phyloP scores from a whole-genome alignment of 1,284 basidiomycete species.

The Mycena sp. region DNA sequence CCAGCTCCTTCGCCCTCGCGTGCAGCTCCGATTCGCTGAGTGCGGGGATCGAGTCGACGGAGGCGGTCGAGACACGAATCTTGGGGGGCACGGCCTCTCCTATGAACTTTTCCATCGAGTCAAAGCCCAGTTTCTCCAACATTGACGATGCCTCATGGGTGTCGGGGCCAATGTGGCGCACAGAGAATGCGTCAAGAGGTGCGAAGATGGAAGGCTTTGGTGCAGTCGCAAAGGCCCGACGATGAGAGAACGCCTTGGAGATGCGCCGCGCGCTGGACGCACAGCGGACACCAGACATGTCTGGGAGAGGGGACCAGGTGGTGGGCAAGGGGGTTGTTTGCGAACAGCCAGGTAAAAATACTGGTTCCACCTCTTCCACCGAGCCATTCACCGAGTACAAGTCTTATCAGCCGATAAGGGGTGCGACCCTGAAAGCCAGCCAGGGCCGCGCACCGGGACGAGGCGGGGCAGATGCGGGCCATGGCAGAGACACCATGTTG shows the following conservation, averaged over 20 bases:
- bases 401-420: slow-evolving; percentile 44
- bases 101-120: slow-evolving; percentile 89
- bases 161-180: slow-evolving; percentile 92
- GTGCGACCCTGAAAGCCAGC: not conserved
- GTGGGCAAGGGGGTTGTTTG: slow-evolving; percentile 20
- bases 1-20: slow-evolving; percentile 80
- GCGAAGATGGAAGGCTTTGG: slow-evolving; percentile 76
- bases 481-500: too few species aligned
- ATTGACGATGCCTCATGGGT: slow-evolving; percentile 78
- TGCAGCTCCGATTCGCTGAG: slow-evolving; percentile 91
- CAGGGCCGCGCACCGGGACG: slow-evolving; percentile 8
- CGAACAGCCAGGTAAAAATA: slow-evolving; percentile 35
- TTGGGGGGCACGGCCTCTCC: slow-evolving; percentile 80
- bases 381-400: slow-evolving; percentile 76
- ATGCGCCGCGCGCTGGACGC: slow-evolving; percentile 48
- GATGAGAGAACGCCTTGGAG: slow-evolving; percentile 34
- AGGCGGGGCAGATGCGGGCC: not conserved
- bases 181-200: slow-evolving; percentile 87
- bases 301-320: slow-evolving; percentile 4
- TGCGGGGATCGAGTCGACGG: slow-evolving; percentile 75
- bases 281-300: slow-evolving; percentile 60
- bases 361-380: slow-evolving; percentile 50
- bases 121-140: slow-evolving; percentile 84
- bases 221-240: slow-evolving; percentile 66
- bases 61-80: slow-evolving; percentile 75